Evolutionary conservation across 2,329 filamentous ascomycete species (phyloP).

Genomic region (Leptographium radiaticola): DNA sequence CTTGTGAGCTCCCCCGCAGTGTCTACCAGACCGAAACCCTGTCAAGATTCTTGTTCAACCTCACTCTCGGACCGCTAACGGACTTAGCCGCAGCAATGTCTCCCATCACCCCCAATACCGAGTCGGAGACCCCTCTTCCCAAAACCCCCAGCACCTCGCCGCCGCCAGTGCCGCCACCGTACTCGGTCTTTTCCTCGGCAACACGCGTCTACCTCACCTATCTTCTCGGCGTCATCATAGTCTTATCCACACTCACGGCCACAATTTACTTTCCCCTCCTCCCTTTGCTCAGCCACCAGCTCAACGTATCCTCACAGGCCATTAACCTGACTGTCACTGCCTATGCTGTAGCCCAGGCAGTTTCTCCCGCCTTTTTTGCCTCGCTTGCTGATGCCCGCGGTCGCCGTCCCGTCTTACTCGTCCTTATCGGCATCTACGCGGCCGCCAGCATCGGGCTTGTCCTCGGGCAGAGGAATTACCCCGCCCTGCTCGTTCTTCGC

Average conservation of each 20-base stretch:
- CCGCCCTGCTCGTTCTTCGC: constrained; percentile 28
- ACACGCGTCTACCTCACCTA: not conserved
- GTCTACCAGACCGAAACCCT: no score
- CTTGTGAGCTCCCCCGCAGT: no score
- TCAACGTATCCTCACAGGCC: not conserved
- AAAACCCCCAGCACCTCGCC: no score
- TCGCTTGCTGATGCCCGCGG: not conserved
- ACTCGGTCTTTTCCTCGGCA: not conserved
- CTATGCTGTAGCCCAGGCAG: not conserved
- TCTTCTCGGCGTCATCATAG: not conserved
- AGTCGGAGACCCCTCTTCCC: no score
- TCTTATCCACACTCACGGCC: not conserved
- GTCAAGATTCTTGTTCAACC: no score
- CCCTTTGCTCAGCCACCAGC: not conserved
- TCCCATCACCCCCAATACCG: no score
- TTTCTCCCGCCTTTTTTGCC: not conserved
- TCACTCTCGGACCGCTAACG: no score
- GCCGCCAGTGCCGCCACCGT: not conserved
- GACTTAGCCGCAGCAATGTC: no score
- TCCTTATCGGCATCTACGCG: no score
- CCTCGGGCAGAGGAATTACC: no score
- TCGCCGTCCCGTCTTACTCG: no score
- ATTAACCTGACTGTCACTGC: not conserved
- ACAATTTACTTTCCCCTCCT: not conserved
- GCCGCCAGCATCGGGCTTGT: no score